Conservation (phyloP, 306 rosid species). For the Glycine latifolia region DNA sequence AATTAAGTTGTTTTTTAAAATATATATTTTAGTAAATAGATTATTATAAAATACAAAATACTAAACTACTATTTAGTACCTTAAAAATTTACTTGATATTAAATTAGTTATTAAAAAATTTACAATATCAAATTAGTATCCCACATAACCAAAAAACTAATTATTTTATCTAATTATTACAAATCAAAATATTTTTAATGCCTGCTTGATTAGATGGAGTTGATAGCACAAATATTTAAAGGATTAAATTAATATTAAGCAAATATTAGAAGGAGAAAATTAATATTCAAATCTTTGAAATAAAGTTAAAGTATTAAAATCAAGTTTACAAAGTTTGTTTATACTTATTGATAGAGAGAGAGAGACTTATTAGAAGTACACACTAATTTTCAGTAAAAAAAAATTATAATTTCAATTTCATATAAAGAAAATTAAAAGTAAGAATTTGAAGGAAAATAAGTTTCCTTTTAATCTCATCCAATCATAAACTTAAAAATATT, state of each 20-base stretch:
- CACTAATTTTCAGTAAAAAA: too few relatives aligned
- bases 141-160: background rate
- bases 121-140: background rate
- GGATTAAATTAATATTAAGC: background rate
- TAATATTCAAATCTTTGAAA: background rate
- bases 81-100: background rate
- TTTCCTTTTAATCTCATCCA: too few relatives aligned
- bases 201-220: background rate
- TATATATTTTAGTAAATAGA: background rate
- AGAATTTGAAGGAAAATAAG: too few relatives aligned
- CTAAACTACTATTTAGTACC: background rate
- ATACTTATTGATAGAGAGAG: too few relatives aligned
- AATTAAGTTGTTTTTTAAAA: background rate
- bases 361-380: too few relatives aligned
- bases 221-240: background rate
- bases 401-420: too few relatives aligned
- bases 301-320: background rate
- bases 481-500: too few relatives aligned
- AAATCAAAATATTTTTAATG: background rate
- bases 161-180: background rate
- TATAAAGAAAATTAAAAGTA: too few relatives aligned
- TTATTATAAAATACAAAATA: background rate
- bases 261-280: background rate
- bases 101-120: background rate
- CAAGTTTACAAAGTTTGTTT: background rate